These are phyloP conservation scores for Colletotrichum graminicola DNA, from an alignment of 2,329 filamentous ascomycete genomes.

Conservation along the genomic window DNA sequence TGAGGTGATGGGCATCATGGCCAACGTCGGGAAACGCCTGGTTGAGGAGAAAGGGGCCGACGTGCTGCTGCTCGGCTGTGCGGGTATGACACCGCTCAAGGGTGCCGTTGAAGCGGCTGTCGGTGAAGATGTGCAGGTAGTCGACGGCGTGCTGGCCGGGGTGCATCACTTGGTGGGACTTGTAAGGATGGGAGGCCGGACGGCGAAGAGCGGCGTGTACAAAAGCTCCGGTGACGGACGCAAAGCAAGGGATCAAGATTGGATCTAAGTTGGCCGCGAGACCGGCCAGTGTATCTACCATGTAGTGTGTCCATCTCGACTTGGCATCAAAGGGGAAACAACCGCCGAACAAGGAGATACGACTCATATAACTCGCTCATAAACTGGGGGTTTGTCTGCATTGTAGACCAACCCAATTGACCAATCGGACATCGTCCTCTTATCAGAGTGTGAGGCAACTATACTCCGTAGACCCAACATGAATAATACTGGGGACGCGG, in stretches of 20 bases:
- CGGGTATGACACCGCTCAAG: slow-evolving; percentile 36
- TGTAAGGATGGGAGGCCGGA: slow-evolving; percentile 32
- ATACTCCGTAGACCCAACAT: background rate
- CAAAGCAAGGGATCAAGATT: slow-evolving; percentile 34
- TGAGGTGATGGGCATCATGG: slow-evolving; percentile 35
- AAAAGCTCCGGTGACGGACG: slow-evolving; percentile 30
- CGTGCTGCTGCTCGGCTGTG: slow-evolving; percentile 29
- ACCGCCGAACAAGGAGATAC: background rate
- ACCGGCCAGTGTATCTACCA: background rate
- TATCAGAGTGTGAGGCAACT: slow-evolving; percentile 15
- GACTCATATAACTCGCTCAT: too few relatives aligned
- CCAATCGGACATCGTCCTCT: slow-evolving; percentile 31
- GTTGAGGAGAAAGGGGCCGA: slow-evolving; percentile 32
- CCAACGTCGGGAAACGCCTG: slow-evolving; percentile 24
- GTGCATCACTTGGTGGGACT: slow-evolving; percentile 33
- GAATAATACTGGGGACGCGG: slow-evolving; percentile 27
- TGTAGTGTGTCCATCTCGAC: background rate
- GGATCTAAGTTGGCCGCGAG: slow-evolving; percentile 19
- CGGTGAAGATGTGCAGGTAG: slow-evolving; percentile 27
- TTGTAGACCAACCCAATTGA: background rate
- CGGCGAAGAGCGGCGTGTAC: slow-evolving; percentile 30
- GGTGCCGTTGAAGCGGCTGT: slow-evolving; percentile 32
- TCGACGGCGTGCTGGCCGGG: slow-evolving; percentile 32
- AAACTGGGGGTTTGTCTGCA: background rate
- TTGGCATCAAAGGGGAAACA: background rate